A percentile compares a stretch with the other conserved stretches of the same genome.
Conservation (phyloP, 176 grass and related monocot genomes). For the Eragrostis nindensis region DNA sequence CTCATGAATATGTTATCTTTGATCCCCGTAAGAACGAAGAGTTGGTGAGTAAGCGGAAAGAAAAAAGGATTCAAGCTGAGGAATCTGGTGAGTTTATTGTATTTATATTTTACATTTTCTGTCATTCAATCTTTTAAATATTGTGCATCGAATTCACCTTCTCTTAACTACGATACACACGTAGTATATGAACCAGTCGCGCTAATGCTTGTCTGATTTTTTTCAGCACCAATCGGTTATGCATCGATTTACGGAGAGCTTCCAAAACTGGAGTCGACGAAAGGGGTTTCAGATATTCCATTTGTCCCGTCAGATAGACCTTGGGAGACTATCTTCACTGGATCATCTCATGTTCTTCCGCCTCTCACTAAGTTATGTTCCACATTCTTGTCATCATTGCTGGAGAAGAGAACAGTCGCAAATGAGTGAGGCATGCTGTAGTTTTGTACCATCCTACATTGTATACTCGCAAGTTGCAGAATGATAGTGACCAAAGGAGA, state of each 20-base stretch:
- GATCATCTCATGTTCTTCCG: slow-evolving; percentile 82
- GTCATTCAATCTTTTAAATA: neutral
- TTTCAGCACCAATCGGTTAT: slow-evolving; percentile 74
- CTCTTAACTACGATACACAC: neutral
- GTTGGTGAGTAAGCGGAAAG: slow-evolving; percentile 25
- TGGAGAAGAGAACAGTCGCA: slow-evolving; percentile 63
- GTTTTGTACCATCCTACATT: neutral
- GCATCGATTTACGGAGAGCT: slow-evolving; percentile 85
- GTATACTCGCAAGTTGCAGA: neutral
- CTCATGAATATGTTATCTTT: slow-evolving; percentile 82
- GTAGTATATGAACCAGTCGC: too few species aligned
- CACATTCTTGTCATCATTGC: slow-evolving; percentile 73
- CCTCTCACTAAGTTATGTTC: slow-evolving; percentile 83
- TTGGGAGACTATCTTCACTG: slow-evolving; percentile 94
- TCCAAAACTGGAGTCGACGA: slow-evolving; percentile 50
- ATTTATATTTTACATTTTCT: neutral
- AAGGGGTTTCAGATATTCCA: slow-evolving; percentile 54
- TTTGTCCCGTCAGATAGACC: slow-evolving; percentile 81
- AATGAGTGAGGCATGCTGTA: slow-evolving; percentile 32
- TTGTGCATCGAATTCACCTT: slow-evolving; percentile 2
- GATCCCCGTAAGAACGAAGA: slow-evolving; percentile 66
- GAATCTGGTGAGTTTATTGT: slow-evolving; percentile 61
- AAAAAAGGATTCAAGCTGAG: slow-evolving; percentile 51
- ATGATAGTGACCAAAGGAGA: slow-evolving; percentile 2
- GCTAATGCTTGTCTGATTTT: slow-evolving; percentile 33